These are phyloP conservation scores for Xerocomus amazonicus DNA, from an alignment of 1,284 basidiomycete genomes.

Conservation along the genomic window DNA sequence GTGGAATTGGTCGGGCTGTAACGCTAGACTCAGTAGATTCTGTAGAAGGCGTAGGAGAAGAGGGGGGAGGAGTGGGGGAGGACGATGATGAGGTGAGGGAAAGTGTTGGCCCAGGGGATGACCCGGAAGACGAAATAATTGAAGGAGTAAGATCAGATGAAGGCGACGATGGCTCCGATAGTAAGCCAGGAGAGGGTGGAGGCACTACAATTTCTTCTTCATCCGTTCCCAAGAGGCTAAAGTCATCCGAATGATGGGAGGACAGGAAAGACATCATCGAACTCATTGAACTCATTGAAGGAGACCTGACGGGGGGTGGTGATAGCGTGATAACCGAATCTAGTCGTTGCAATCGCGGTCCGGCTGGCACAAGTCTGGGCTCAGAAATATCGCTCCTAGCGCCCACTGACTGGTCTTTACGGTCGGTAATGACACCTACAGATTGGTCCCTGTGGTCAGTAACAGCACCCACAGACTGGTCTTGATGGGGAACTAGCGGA, in stretches of 20 bases:
- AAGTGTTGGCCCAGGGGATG: slow-evolving; percentile 32
- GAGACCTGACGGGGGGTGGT: slow-evolving; percentile 41
- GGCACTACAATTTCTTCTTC: slow-evolving; percentile 30
- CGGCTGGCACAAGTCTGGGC: slow-evolving; percentile 25
- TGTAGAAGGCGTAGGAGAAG: slow-evolving; percentile 34
- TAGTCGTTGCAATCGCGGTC: slow-evolving; percentile 23
- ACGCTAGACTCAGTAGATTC: slow-evolving; percentile 38
- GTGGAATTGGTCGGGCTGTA: slow-evolving; percentile 38
- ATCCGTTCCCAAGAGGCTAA: slow-evolving; percentile 39
- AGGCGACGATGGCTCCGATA: slow-evolving; percentile 33
- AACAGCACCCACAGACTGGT: slow-evolving; percentile 41
- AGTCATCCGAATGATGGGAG: slow-evolving; percentile 73
- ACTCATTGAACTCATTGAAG: slow-evolving; percentile 47
- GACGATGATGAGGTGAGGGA: slow-evolving; percentile 32
- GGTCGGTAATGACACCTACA: slow-evolving; percentile 34
- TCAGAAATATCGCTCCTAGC: slow-evolving; percentile 28
- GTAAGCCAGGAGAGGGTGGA: slow-evolving; percentile 29
- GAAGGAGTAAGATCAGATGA: slow-evolving; percentile 34
- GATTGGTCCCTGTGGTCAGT: slow-evolving; percentile 21
- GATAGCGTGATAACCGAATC: slow-evolving; percentile 31
- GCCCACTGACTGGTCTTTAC: slow-evolving; percentile 42
- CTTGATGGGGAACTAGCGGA: slow-evolving; percentile 36
- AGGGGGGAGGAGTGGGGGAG: slow-evolving; percentile 33
- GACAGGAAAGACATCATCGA: slow-evolving; percentile 62
- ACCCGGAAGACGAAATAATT: slow-evolving; percentile 30